phyloP scores from a whole-genome alignment of 495 filamentous ascomycete genomes.

The Cetradonia linearis region DNA sequence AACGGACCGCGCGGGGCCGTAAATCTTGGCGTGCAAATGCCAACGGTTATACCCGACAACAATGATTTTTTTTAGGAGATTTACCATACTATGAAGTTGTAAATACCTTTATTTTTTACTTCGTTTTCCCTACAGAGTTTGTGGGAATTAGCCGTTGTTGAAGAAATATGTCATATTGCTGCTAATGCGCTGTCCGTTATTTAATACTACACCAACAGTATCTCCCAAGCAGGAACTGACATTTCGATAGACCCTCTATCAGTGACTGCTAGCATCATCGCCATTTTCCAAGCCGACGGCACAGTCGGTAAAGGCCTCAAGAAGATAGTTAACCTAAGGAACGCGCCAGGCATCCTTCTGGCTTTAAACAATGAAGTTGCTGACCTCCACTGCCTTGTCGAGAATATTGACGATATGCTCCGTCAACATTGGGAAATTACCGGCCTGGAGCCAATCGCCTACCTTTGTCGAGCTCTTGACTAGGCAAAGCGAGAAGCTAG shows the following conservation, averaged over 20 bases:
- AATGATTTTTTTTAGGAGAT: no score
- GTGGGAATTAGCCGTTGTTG: no score
- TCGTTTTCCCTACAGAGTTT: no score
- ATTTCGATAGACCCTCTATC: conserved; percentile 14
- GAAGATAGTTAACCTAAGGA: conserved; percentile 3
- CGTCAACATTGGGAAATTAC: background rate
- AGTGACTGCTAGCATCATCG: conserved; percentile 12
- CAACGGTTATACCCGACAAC: no score
- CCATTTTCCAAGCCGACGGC: conserved; percentile 2
- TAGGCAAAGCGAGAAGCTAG: conserved; percentile 7
- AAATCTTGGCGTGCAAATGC: no score
- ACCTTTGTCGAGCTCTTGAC: conserved; percentile 1
- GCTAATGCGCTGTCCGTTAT: no score
- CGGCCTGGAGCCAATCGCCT: background rate
- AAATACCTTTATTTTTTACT: no score
- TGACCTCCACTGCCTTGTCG: conserved; percentile 8
- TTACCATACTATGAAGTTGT: no score
- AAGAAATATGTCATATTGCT: no score
- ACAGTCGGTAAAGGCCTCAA: conserved; percentile 9
- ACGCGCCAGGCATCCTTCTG: conserved; percentile 10
- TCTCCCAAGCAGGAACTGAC: no score
- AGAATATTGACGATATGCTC: conserved; percentile 3
- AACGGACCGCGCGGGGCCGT: no score
- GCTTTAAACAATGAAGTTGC: conserved; percentile 15
- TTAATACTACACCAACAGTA: no score